Base-by-base conservation (phyloP, 768 basidiomycete genomes). In the Austroboletus eburneus region DNA sequence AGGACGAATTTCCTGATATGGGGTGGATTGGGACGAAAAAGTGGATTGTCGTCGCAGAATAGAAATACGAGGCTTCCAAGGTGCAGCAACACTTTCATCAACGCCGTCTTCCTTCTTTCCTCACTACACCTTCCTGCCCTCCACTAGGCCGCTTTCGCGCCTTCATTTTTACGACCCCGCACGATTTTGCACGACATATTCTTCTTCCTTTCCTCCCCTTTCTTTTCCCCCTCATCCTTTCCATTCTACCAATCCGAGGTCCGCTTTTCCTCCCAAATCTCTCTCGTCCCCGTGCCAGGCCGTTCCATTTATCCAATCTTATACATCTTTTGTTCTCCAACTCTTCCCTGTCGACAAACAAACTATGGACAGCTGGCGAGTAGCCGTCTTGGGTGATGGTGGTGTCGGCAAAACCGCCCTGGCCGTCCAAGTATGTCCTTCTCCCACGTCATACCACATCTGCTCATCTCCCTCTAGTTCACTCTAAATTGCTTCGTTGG, bases 391-490 rank as follows among this genome's bases (percentile, higher is more conserved):
- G 49, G 93, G 93, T 55, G 93, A 97, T 72, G 93, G 93, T 70
- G 93, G 93, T 72, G 93, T 97, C 39, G 93, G 93, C 48, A 97
- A 97, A 77, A 96, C 93, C 49, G 93, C 93, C 32, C 70, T 97
- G 61, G 92, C 93, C 55, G 92, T 96, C 38, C 93, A 96, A 77
- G 92, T 90, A 58, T 50, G 85, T 52, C 44, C 9, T 30, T 14
- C 33, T 20, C 40, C 24, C 30, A 18, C n/a, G n/a, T 38, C 18
- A 18, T 16, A 36, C 13, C 41, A 25, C 40, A 16, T 24, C 24
- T 22, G 21, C 53, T 61, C 43, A 58, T 48, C 52, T n/a, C 45
- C 23, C 46, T 55, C 14, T n/a, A 96, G 93, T 97, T 96, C 64
- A 94, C 93, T 42, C 79, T 94, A 64, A 90, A 90, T 69, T 94